These are phyloP conservation scores for Pterocarpus santalinus DNA, from an alignment of 306 rosid species.

Conservation along the genomic window DNA sequence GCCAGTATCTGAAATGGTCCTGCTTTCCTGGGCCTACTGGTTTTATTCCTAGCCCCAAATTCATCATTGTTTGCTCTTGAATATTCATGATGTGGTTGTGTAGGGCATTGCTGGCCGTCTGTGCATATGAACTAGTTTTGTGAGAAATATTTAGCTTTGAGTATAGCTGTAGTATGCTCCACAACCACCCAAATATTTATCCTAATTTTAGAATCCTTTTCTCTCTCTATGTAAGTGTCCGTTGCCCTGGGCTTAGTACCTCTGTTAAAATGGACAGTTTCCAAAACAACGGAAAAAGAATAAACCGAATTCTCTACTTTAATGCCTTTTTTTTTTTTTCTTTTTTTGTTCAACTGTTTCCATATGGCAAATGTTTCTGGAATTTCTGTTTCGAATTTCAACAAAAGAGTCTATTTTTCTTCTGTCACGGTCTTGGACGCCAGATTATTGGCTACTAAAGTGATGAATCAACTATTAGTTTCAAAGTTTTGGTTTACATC, in stretches of 20 bases:
- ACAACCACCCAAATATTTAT: too few species aligned
- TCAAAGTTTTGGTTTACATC: conserved; percentile 52
- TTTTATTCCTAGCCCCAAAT: background rate
- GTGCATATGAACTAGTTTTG: conserved; percentile 37
- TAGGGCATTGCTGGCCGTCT: background rate
- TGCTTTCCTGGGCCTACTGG: background rate
- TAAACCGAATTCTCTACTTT: background rate
- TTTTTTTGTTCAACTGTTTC: background rate
- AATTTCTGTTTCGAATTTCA: conserved; percentile 12
- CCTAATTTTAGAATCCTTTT: conserved; percentile 45
- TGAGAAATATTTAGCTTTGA: too few species aligned
- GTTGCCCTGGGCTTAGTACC: conserved; percentile 5
- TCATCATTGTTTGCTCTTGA: conserved; percentile 22
- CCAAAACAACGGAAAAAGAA: conserved; percentile 4
- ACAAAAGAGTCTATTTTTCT: conserved; percentile 23
- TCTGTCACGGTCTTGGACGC: background rate
- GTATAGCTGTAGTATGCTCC: background rate
- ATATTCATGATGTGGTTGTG: conserved; percentile 10
- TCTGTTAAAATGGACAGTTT: background rate
- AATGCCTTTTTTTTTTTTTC: background rate
- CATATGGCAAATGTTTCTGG: background rate
- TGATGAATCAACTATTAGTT: conserved; percentile 37
- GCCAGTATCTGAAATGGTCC: conserved; percentile 20
- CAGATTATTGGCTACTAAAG: conserved; percentile 19
- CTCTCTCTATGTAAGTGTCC: background rate